Evolutionary conservation across 1,284 basidiomycete genomes (phyloP), one percentile per base, ranked within the genome.

Genomic region (Apiotrichum gracile): DNA sequence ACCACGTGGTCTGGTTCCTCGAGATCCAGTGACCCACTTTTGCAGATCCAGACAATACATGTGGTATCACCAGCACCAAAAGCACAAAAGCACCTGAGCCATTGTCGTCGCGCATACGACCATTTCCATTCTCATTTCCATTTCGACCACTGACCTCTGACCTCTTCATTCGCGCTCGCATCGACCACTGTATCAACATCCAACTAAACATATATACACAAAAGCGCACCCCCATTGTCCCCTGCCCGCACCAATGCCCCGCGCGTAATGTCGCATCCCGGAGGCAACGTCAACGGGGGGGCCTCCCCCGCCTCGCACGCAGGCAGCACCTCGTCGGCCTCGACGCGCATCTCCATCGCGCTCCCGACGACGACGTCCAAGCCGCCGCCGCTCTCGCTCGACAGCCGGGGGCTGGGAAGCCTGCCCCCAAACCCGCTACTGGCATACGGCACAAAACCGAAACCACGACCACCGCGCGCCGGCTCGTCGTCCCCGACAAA

Each of bases 311-410:
- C 44, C 4, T 47, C 46, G 5, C 5, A 5, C 2, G n/a, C 46
- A 3, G 46, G 46, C n/a, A 47, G 46, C 35, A 26, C 46, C 8
- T 37, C 33, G 14, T 48, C 37, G 26, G 47, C 27, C 12, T 48
- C 37, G 37, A 48, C 48, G 34, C 21, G 39, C 14, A 39, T 49
- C 17, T 49, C 48, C 22, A 42, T 49, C 21, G 48, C 40, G 17
- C 34, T 49, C 12, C 48, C 48, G 2, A 24, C 39, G n/a, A 12
- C 48, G 10, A 41, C 31, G 22, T 16, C n/a, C 24, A 38, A 47
- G 25, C 12, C 12, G 31, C 31, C 39, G 2, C 48, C 48, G 17
- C 10, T 49, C 19, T 42, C 48, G 12, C 48, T 49, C 26, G 48
- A 49, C 29, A 43, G 31, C 48, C 40, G 48, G 22, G 22, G 39